phyloP scores from a whole-genome alignment of 2,329 filamentous ascomycete species.

The Penicillium nordicum region DNA sequence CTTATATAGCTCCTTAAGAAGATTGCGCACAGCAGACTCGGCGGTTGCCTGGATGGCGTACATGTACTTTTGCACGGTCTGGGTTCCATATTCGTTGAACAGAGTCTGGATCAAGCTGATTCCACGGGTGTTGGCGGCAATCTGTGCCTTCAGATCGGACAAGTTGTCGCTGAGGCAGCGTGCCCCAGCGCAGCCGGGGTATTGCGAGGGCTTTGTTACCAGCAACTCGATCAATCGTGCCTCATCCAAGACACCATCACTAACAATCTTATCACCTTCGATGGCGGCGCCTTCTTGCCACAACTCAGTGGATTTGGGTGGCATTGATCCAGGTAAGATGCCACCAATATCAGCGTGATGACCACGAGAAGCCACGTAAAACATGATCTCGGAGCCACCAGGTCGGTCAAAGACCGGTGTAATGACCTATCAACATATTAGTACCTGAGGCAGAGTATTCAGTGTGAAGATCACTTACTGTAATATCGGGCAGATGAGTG shows the following conservation, averaged over 20 bases:
- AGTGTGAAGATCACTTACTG: conserved; percentile 46
- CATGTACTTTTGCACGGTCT: conserved; percentile 82
- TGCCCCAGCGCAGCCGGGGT: conserved; percentile 73
- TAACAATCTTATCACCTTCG: conserved; percentile 61
- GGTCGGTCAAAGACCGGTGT: conserved; percentile 69
- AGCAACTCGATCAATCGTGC: conserved; percentile 68
- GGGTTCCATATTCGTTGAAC: conserved; percentile 73
- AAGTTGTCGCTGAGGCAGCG: conserved; percentile 78
- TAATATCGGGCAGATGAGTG: conserved; percentile 80
- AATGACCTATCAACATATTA: conserved; percentile 47
- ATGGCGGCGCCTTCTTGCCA: conserved; percentile 50
- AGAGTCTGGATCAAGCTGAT: conserved; percentile 72
- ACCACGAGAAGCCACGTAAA: conserved; percentile 76
- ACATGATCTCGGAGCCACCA: conserved; percentile 67
- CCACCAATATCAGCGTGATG: conserved; percentile 85
- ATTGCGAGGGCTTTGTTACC: conserved; percentile 68
- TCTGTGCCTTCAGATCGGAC: conserved; percentile 81
- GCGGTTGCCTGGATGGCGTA: conserved; percentile 76
- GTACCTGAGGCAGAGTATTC: neutral
- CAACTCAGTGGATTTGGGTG: conserved; percentile 52
- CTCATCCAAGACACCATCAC: conserved; percentile 74
- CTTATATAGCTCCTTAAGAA: conserved; percentile 68
- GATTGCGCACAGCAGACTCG: conserved; percentile 67
- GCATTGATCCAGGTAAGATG: conserved; percentile 79
- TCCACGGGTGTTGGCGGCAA: conserved; percentile 82